A percentile compares a stretch with the other conserved stretches of the same genome.
phyloP scores from a whole-genome alignment of 202 grass and related monocot genomes.

The Schoenoplectus triqueter region DNA sequence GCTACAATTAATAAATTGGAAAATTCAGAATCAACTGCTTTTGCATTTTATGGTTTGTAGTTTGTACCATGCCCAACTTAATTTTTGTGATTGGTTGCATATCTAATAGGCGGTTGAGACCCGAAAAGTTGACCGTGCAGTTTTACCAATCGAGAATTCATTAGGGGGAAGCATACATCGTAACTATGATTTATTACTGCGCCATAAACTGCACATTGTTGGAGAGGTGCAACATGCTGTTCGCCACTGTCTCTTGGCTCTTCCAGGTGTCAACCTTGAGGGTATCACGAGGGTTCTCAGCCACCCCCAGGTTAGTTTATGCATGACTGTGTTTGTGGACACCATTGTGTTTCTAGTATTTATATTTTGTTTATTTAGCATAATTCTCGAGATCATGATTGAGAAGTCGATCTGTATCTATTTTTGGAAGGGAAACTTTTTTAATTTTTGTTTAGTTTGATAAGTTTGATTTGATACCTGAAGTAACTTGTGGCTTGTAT shows the following conservation, averaged over 20 bases:
- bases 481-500: no score
- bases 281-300: constrained; percentile 84
- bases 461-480: no score
- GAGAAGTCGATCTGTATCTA: no score
- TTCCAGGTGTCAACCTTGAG: constrained; percentile 73
- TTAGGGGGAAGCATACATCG: constrained; percentile 88
- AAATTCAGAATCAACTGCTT: background rate
- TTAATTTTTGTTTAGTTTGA: no score
- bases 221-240: constrained; percentile 83
- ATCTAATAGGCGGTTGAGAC: constrained; percentile 79
- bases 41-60: background rate
- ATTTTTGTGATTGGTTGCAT: constrained; percentile 26
- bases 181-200: constrained; percentile 92
- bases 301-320: constrained; percentile 74
- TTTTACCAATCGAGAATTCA: constrained; percentile 89
- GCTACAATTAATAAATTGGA: constrained; percentile 16
- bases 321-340: constrained; percentile 21
- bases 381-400: no score
- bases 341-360: background rate
- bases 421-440: no score
- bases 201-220: constrained; percentile 88
- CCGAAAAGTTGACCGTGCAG: constrained; percentile 74
- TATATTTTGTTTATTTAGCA: background rate
- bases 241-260: constrained; percentile 88
- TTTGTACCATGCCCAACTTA: constrained; percentile 19